A percentile compares a stretch with the other conserved stretches of the same genome.
These are phyloP conservation scores for Rhodofomes roseus DNA, from an alignment of 1,284 basidiomycete genomes.

Conservation along the genomic window DNA sequence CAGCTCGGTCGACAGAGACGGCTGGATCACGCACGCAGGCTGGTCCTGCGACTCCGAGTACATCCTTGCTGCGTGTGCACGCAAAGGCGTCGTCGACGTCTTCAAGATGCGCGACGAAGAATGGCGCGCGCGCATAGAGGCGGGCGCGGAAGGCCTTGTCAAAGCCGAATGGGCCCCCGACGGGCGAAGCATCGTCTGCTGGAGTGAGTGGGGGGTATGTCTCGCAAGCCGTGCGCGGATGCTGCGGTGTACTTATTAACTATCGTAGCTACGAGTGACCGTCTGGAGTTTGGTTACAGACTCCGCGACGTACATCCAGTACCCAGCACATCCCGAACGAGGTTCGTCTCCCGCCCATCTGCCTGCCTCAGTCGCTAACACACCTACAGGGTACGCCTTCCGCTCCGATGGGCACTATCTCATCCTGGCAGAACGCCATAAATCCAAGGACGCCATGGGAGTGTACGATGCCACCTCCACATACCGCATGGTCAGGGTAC, in stretches of 20 bases:
- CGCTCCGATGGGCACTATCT: slow-evolving; percentile 79
- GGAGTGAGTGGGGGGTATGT: slow-evolving; percentile 86
- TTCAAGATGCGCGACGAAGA: slow-evolving; percentile 71
- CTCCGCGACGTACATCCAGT: slow-evolving; percentile 72
- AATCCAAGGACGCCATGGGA: slow-evolving; percentile 80
- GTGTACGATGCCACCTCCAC: slow-evolving; percentile 72
- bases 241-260: no score
- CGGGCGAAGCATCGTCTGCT: slow-evolving; percentile 77
- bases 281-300: slow-evolving; percentile 77
- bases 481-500: slow-evolving; percentile 73
- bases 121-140: slow-evolving; percentile 69
- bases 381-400: slow-evolving; percentile 65
- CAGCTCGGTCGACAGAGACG: slow-evolving; percentile 7
- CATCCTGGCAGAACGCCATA: slow-evolving; percentile 78
- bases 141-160: slow-evolving; percentile 79
- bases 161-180: slow-evolving; percentile 85
- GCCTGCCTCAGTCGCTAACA: not conserved
- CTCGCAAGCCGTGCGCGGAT: not conserved
- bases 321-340: slow-evolving; percentile 71
- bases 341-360: slow-evolving; percentile 36
- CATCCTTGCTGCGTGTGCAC: slow-evolving; percentile 70
- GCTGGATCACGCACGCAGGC: slow-evolving; percentile 64
- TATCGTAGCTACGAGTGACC: slow-evolving; percentile 73
- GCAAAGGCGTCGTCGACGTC: slow-evolving; percentile 62
- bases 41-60: slow-evolving; percentile 87